Evolutionary conservation across 495 filamentous ascomycete species (phyloP), one percentile per base, ranked within the genome.

Genomic region (Hyphodiscus hymeniophilus): DNA sequence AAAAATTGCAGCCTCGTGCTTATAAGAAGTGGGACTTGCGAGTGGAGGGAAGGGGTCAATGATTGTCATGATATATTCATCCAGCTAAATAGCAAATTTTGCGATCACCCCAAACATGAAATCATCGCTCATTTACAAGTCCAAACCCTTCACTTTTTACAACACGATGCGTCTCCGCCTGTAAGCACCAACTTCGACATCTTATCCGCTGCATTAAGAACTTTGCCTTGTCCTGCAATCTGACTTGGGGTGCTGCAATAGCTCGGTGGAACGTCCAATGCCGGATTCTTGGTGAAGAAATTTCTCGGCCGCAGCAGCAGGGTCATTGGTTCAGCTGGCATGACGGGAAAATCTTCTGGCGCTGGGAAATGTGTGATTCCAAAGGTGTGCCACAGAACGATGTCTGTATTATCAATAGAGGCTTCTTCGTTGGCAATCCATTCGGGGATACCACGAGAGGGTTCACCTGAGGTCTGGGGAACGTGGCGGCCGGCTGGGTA

Each of bases 321-420:
- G 6, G 81, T 88, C 79, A 95, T 89, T 0, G 86, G 85, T 70
- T 94, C 88, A 0, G 83, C 86, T 1, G 89, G 91, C 91, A 97
- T 97, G 56, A 97, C 73, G 24, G 91, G 91, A 67, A 85, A 97
- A 62, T 97, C 91, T 60, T 97, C 91, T 0, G 89, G 89, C 1
- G 87, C 66, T 0, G 91, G 90, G 73, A 95, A 94, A 63, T 97
- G 91, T 7, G 83, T 90, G 4, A 95, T 69, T 23, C 91, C 91
- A 58, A 95, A 97, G 0, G 91, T 97, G 65, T 97, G 91, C 91
- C 91, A 97, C 17, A 97, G 75, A 2, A 97, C 91, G 18, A 95
- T 65, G 64, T 97, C 86, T 6, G 81, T 85, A 66, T 95, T 85
- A 21, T 87, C 87, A 53, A 95, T 84, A 31, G 70, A 80, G 54